Evolutionary conservation across 805 yeast species (phyloP).

Genomic region (Maudiozyma pseudohumilis): DNA sequence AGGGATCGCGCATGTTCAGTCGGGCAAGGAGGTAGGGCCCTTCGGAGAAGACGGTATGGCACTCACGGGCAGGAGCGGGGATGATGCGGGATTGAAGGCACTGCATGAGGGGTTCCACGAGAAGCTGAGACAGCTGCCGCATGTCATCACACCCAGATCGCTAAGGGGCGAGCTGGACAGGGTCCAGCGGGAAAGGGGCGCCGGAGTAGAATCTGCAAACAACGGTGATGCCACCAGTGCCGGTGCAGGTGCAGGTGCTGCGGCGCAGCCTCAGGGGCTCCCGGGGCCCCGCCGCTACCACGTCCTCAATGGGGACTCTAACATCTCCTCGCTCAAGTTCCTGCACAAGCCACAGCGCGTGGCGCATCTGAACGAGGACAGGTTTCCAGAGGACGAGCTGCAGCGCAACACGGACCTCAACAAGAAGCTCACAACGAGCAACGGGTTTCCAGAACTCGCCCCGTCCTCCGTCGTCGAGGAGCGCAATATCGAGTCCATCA

Average conservation of each 20-base stretch:
- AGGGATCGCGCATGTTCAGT: background rate
- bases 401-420: constrained; percentile 25
- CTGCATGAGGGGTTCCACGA: constrained; percentile 1
- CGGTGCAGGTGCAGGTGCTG: no score
- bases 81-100: background rate
- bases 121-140: background rate
- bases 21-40: background rate
- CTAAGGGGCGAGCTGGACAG: background rate
- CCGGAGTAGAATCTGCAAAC: background rate
- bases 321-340: constrained; percentile 15
- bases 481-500: constrained; percentile 3
- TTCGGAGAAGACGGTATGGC: no score
- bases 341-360: constrained; percentile 25
- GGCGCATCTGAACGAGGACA: constrained; percentile 10
- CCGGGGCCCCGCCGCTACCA: background rate
- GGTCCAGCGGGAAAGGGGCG: background rate
- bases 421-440: constrained; percentile 14
- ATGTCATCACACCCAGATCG: constrained; percentile 1
- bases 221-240: background rate
- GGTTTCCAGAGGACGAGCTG: constrained; percentile 21
- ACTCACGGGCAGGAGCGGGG: background rate
- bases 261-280: no score
- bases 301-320: constrained; percentile 1
- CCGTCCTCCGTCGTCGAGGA: constrained; percentile 9
- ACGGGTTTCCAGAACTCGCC: constrained; percentile 5